Conservation (phyloP, 2,329 filamentous ascomycete species). For the Aspergillus ochraceoroseus region DNA sequence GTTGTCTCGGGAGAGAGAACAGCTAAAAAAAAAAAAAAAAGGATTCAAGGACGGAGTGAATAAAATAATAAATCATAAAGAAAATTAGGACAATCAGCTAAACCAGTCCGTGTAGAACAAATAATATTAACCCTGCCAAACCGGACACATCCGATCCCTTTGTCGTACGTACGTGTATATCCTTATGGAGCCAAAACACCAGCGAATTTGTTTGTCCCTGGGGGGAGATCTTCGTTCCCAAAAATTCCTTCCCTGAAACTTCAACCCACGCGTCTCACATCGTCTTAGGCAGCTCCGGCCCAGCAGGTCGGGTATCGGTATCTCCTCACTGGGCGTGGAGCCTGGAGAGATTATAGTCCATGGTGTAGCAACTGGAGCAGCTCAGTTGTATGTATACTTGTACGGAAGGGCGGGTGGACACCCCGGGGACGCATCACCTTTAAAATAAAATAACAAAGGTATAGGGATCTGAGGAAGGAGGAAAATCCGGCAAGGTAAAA, state of each 20-base stretch:
- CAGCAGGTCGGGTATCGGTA: constrained; percentile 12
- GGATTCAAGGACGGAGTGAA: neutral
- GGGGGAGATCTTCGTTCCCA: constrained; percentile 1
- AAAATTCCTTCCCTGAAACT: neutral
- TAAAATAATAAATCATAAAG: neutral
- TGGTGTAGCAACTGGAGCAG: too few relatives aligned
- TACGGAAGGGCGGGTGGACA: constrained; percentile 16
- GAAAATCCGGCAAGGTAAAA: neutral
- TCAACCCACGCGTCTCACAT: constrained; percentile 1
- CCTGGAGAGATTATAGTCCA: too few relatives aligned
- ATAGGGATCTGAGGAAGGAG: neutral
- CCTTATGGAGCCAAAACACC: constrained; percentile 6
- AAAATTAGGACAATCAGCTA: neutral
- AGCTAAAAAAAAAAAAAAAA: constrained; percentile 3
- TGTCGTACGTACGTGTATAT: constrained; percentile 1
- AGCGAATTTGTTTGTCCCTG: constrained; percentile 8
- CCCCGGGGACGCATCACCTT: constrained; percentile 11
- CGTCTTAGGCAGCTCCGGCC: constrained; percentile 2
- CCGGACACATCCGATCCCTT: constrained; percentile 7
- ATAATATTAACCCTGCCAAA: too few relatives aligned
- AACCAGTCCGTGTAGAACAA: too few relatives aligned
- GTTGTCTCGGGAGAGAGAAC: constrained; percentile 7
- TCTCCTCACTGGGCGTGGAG: too few relatives aligned
- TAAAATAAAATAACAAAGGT: constrained; percentile 1
- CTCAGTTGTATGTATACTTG: constrained; percentile 15